Evolutionary conservation across 352 stramenopile species (phyloP), one percentile per base, ranked within the genome.

Genomic region (Phytophthora pini): DNA sequence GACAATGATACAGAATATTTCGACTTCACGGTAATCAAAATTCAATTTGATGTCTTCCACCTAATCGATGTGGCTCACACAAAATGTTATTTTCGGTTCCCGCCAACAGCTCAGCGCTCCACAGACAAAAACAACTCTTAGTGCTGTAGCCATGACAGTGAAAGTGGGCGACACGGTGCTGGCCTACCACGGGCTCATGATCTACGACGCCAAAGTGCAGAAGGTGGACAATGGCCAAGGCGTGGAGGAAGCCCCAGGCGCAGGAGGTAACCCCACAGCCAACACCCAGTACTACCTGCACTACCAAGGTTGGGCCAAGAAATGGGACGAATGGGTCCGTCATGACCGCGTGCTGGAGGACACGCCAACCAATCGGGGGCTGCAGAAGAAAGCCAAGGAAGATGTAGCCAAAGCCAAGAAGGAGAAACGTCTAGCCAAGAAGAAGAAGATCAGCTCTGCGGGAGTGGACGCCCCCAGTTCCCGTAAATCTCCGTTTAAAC

Each of bases 241-340:
- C 48, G 79, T 91, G n/a, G 31, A 68, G 65, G 67, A 79, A 39
- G 40, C 56, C 27, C 29, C 58, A 11, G 61, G 50, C 39, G 41
- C 52, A 17, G 29, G 43, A 15, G 61, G 53, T 7, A 48, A 70
- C 27, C 49, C 51, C 10, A 68, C 64, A 9, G 56, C 65, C 44
- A 74, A 36, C 31, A 82, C 76, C 49, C 82, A 89, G 63, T 97
- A 93, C 76, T 97, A 95, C 60, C 74, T 97, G 55, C 90, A 97
- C 72, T 97, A 97, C 82, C 86, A 93, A 47, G 88, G 88, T 38
- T 97, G 90, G 90, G 81, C 92, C 74, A 96, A 92, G 68, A 95
- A 96, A 39, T 97, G 90, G 90, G 90, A 97, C 72, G 92, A 96
- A 50, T 97, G 90, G 90, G 88, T 97, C 26, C 59, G 77, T 5